Percentiles rank a stretch among this genome's conserved stretches.
Evolutionary conservation across 345 rosid species (phyloP).

Genomic region (Melaleuca quinquenervia): DNA sequence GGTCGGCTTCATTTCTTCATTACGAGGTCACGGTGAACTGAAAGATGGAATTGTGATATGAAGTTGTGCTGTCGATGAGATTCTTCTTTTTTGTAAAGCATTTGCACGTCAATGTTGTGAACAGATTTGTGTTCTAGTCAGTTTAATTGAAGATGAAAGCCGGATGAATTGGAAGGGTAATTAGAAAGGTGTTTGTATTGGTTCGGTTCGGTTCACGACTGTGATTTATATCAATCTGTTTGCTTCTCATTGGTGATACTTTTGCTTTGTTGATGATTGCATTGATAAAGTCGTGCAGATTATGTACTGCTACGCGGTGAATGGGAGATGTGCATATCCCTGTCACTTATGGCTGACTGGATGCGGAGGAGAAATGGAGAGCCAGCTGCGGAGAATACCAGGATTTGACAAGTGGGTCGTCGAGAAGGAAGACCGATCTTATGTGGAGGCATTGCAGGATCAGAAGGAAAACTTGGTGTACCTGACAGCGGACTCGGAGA

Average conservation of each 20-base stretch:
- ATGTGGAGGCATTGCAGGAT: conserved; percentile 59
- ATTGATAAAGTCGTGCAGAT: conserved; percentile 34
- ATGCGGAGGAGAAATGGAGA: conserved; percentile 51
- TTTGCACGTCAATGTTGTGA: background rate
- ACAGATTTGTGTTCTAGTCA: background rate
- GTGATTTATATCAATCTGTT: background rate
- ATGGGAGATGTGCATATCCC: conserved; percentile 51
- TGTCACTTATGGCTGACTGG: conserved; percentile 89
- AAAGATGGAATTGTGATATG: background rate
- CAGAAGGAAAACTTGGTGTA: conserved; percentile 64
- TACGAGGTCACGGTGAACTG: background rate
- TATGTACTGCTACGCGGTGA: conserved; percentile 89
- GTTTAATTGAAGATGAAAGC: background rate
- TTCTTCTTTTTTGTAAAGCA: background rate
- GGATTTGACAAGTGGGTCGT: conserved; percentile 93
- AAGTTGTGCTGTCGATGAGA: background rate
- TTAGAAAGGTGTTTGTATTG: background rate
- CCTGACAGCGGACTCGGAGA: conserved; percentile 84
- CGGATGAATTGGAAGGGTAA: background rate
- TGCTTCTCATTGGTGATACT: background rate
- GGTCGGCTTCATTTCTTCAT: background rate
- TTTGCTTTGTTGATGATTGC: background rate
- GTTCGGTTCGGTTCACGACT: background rate
- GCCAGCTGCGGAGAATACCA: conserved; percentile 60
- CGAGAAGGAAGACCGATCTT: conserved; percentile 63